Evolutionary conservation across 306 rosid genomes (phyloP).

Genomic region (Acacia crassicarpa): DNA sequence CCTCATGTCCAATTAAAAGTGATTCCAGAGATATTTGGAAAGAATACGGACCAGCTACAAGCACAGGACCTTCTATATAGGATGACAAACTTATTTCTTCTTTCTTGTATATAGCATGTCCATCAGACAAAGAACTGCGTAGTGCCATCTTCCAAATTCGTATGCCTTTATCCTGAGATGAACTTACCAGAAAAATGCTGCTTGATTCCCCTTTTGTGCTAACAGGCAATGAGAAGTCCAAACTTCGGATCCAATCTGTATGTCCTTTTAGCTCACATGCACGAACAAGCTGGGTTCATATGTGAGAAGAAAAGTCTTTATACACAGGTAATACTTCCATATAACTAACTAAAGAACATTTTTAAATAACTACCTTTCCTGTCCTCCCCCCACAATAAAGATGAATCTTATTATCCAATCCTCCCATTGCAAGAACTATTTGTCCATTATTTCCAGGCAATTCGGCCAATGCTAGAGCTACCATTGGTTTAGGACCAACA

Average conservation of each 20-base stretch:
- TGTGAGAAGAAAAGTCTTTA: slow-evolving; percentile 20
- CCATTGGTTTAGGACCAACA: slow-evolving; percentile 86
- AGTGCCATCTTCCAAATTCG: slow-evolving; percentile 83
- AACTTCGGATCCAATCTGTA: slow-evolving; percentile 95
- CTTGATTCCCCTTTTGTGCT: slow-evolving; percentile 49
- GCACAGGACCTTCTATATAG: slow-evolving; percentile 88
- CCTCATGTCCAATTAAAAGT: slow-evolving; percentile 93
- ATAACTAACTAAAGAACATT: slow-evolving; percentile 16
- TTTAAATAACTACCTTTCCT: slow-evolving; percentile 59
- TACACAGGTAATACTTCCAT: slow-evolving; percentile 7
- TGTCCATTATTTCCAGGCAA: slow-evolving; percentile 72
- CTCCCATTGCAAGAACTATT: slow-evolving; percentile 90
- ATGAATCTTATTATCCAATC: slow-evolving; percentile 93
- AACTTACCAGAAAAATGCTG: slow-evolving; percentile 79
- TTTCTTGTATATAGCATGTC: slow-evolving; percentile 42
- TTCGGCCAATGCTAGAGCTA: slow-evolving; percentile 77
- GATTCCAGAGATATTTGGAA: slow-evolving; percentile 92
- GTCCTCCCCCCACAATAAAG: slow-evolving; percentile 80
- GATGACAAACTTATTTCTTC: slow-evolving; percentile 73
- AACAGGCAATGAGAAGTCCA: slow-evolving; percentile 87
- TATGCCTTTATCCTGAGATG: slow-evolving; percentile 92
- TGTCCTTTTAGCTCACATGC: slow-evolving; percentile 93
- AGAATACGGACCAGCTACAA: slow-evolving; percentile 66
- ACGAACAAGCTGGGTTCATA: slow-evolving; percentile 61
- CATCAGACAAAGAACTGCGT: slow-evolving; percentile 38